Evolutionary conservation across 1,139 yeast species (phyloP).

Genomic region (Zygoascus meyerae): DNA sequence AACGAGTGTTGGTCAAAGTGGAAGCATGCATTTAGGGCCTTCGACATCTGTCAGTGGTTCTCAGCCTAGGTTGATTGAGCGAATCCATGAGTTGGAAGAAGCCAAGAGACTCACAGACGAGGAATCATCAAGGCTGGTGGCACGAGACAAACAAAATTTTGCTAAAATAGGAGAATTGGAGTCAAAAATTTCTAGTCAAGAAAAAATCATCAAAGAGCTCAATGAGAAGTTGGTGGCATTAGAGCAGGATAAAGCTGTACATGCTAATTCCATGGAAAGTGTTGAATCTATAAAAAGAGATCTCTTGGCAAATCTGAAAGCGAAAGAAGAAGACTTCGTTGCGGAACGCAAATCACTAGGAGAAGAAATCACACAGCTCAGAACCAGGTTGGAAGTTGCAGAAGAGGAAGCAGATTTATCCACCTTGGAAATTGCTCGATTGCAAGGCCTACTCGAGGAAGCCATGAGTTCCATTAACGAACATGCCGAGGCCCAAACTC

Average conservation of each 20-base stretch:
- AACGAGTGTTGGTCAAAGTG: not conserved
- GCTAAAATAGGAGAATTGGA: slow-evolving; percentile 23
- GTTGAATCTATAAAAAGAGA: slow-evolving; percentile 48
- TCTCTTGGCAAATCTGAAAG: slow-evolving; percentile 57
- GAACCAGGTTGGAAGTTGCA: slow-evolving; percentile 45
- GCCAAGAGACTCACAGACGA: slow-evolving; percentile 30
- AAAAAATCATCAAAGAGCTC: slow-evolving; percentile 20
- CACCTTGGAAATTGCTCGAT: slow-evolving; percentile 14
- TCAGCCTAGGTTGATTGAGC: slow-evolving; percentile 27
- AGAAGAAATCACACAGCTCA: slow-evolving; percentile 46
- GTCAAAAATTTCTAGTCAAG: slow-evolving; percentile 33
- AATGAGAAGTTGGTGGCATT: slow-evolving; percentile 56
- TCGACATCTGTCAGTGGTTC: slow-evolving; percentile 14
- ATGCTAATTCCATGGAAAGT: slow-evolving; percentile 22
- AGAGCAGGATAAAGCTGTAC: slow-evolving; percentile 49
- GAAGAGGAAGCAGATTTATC: slow-evolving; percentile 41
- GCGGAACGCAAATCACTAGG: slow-evolving; percentile 48
- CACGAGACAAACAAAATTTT: slow-evolving; percentile 15
- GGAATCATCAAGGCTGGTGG: slow-evolving; percentile 20
- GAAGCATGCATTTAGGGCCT: not conserved
- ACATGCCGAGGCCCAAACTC: slow-evolving; percentile 1
- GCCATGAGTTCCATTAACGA: slow-evolving; percentile 31
- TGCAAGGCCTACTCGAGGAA: slow-evolving; percentile 24
- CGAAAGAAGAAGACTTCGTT: slow-evolving; percentile 54
- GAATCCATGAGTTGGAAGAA: slow-evolving; percentile 34